Base-by-base conservation (phyloP, 345 rosid genomes). In the Salix brachista region DNA sequence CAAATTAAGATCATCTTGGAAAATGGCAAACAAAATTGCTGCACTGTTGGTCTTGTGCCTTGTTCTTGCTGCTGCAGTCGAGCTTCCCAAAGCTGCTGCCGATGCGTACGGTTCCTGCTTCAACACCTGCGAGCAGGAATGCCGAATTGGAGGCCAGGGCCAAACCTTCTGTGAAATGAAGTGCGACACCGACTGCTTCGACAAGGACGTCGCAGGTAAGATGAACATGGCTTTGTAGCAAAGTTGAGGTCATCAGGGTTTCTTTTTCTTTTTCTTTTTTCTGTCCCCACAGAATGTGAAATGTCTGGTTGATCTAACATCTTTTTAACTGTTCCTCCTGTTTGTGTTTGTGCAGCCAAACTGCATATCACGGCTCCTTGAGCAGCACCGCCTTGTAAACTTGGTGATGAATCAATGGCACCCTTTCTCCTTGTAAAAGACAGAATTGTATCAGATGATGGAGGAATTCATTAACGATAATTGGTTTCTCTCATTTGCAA, bases 121-220 rank as follows among this genome's bases (percentile, higher is more conserved):
- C 72, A 19, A 16, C 6, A 42, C 18, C 0, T 83, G 88, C 66
- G 68, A 71, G 1, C 16, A 56, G 34, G 46, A 58, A 2, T 83
- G 86, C 79, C 21, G 39, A n/a, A 25, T 72, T 14, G 26, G 23
- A 1, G 82, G 78, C 6, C 8, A 42, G 2, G 79, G 79, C 74
- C 44, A 61, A n/a, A 61, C 75, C 61, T 17, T 65, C 46, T 81
- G 85, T 39, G 78, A 83, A 67, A 79, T 83, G 88, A 82, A 80
- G 80, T 83, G 86, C 65, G 84, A 85, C 21, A 30, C 75, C 14
- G 78, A 79, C 32, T 86, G 88, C 77, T 67, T 76, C 62, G 32
- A 71, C 44, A 69, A 72, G 28, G 75, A 75, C 4, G 3, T 69
- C 23, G 72, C 66, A 1, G 86, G 86, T 78, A 80, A 58, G 16